phyloP scores from a whole-genome alignment of 495 filamentous ascomycete species.

The Collariella sp. region DNA sequence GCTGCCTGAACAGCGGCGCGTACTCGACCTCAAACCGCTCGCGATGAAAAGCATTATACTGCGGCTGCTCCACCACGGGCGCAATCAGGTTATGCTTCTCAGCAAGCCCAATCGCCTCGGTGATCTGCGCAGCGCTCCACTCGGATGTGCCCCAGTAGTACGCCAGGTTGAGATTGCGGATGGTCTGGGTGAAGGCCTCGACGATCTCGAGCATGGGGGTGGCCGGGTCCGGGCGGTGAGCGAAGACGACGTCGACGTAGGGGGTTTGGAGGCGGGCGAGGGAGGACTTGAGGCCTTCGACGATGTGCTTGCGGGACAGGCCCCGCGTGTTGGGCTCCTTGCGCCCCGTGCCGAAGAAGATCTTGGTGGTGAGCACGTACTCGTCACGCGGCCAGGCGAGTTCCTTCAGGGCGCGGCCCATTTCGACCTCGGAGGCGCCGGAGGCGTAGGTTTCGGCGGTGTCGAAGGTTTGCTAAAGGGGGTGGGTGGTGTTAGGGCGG shows the following conservation, averaged over 20 bases:
- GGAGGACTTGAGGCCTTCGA: conserved; percentile 45
- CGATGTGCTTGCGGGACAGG: conserved; percentile 68
- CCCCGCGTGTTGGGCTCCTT: conserved; percentile 58
- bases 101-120: conserved; percentile 64
- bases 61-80: conserved; percentile 75
- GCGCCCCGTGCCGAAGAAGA: conserved; percentile 35
- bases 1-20: conserved; percentile 51
- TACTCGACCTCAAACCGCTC: conserved; percentile 72
- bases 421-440: conserved; percentile 64
- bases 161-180: conserved; percentile 61
- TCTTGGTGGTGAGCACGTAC: conserved; percentile 79
- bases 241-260: conserved; percentile 76
- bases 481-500: not conserved
- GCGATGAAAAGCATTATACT: conserved; percentile 69
- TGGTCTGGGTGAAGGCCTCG: conserved; percentile 73
- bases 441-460: conserved; percentile 54
- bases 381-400: conserved; percentile 72
- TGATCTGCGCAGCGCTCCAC: conserved; percentile 77
- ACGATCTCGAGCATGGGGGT: conserved; percentile 86
- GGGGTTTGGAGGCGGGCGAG: conserved; percentile 62
- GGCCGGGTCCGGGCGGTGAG: conserved; percentile 71
- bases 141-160: conserved; percentile 91
- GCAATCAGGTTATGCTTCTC: conserved; percentile 69
- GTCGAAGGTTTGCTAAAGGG: conserved; percentile 49
- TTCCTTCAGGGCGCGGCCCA: conserved; percentile 61